Evolutionary conservation across 805 yeast genomes (phyloP).

Genomic region (Monosporozyma siamensis): DNA sequence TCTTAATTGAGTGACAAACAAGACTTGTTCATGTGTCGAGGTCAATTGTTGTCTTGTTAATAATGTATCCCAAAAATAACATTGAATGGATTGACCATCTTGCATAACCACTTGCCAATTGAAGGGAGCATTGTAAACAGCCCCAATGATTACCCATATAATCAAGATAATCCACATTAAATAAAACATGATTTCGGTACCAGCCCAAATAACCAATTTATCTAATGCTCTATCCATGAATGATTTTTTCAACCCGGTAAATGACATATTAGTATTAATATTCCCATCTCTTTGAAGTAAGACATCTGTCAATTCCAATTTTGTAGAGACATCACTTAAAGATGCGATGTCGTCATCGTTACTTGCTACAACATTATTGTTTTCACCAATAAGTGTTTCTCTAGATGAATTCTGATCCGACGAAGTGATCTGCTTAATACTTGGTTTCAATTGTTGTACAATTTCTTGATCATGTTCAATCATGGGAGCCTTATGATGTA

Average conservation of each 20-base stretch:
- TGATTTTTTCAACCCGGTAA: conserved; percentile 23
- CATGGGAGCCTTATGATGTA: conserved; percentile 9
- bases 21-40: conserved; percentile 20
- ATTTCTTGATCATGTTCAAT: conserved; percentile 1
- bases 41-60: conserved; percentile 34
- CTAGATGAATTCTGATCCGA: not conserved
- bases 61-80: conserved; percentile 35
- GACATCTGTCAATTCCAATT: conserved; percentile 9
- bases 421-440: not conserved
- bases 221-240: conserved; percentile 18
- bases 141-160: conserved; percentile 26
- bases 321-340: conserved; percentile 12
- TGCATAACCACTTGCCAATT: conserved; percentile 36
- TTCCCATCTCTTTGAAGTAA: conserved; percentile 12
- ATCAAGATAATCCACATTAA: conserved; percentile 22
- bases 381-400: not conserved
- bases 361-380: conserved; percentile 4
- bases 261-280: conserved; percentile 15
- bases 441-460: not conserved
- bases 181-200: conserved; percentile 21
- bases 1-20: conserved; percentile 23
- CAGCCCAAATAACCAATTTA: conserved; percentile 23
- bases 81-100: conserved; percentile 34
- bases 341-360: conserved; percentile 4
- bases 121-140: conserved; percentile 24